Conservation (phyloP, 2,329 filamentous ascomycete species). For the Microcyclosporella mali region DNA sequence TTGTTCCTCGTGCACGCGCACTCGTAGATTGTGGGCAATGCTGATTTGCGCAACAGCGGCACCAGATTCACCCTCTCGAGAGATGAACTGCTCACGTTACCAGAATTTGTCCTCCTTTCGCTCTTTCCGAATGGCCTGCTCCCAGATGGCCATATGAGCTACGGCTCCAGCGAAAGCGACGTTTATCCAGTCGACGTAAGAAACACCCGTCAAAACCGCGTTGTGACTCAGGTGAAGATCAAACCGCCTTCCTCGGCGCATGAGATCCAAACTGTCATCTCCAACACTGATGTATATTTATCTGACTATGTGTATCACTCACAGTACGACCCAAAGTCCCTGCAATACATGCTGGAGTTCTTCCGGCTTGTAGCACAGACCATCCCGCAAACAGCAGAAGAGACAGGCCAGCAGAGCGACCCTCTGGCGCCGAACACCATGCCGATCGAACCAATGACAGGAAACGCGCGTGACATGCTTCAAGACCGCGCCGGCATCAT, state of each 20-base stretch:
- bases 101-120: slow-evolving; percentile 95
- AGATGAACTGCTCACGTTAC: slow-evolving; percentile 89
- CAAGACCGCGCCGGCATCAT: slow-evolving; percentile 92
- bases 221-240: slow-evolving; percentile 28
- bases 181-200: slow-evolving; percentile 96
- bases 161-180: slow-evolving; percentile 76
- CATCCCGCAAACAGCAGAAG: slow-evolving; percentile 69
- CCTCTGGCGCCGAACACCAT: slow-evolving; percentile 55
- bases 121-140: slow-evolving; percentile 97
- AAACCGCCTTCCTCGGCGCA: slow-evolving; percentile 29
- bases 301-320: slow-evolving; percentile 50
- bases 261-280: slow-evolving; percentile 36
- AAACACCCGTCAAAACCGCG: slow-evolving; percentile 21
- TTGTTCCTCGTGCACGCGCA: slow-evolving; percentile 31
- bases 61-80: slow-evolving; percentile 88
- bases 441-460: slow-evolving; percentile 61
- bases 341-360: slow-evolving; percentile 99
- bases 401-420: slow-evolving; percentile 37
- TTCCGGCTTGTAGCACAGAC: slow-evolving; percentile 94
- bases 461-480: slow-evolving; percentile 66
- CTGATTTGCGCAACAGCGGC: slow-evolving; percentile 54
- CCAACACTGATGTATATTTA: slow-evolving; percentile 46
- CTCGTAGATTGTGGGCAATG: not conserved
- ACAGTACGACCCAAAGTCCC: slow-evolving; percentile 91
- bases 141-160: slow-evolving; percentile 91